Evolutionary conservation across 768 basidiomycete genomes (phyloP).

Genomic region (Agrocybe praecox): DNA sequence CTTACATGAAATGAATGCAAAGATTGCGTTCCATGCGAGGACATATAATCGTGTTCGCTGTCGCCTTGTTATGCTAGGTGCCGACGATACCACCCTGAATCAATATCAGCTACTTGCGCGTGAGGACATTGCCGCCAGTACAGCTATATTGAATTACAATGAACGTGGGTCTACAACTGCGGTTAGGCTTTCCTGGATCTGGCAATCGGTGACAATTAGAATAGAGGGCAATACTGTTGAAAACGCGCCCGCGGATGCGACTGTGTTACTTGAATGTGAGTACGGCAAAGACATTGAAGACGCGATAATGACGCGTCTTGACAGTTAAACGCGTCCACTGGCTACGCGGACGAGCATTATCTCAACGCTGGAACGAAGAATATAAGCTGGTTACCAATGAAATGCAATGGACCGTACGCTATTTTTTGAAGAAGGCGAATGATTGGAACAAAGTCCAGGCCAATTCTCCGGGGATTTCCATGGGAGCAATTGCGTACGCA

Average conservation of each 20-base stretch:
- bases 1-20: neutral
- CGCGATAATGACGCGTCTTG: no score
- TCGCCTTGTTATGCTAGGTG: neutral
- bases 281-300: no score
- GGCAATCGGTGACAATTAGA: neutral
- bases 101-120: neutral
- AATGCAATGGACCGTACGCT: no score
- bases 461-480: no score
- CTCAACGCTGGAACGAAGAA: no score
- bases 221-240: neutral
- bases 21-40: neutral
- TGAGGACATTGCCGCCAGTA: neutral
- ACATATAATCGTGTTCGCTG: neutral
- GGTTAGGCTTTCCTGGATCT: neutral
- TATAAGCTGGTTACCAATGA: no score
- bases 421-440: no score
- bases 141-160: neutral
- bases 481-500: no score
- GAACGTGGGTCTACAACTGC: neutral
- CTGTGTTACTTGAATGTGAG: neutral
- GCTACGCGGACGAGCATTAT: no score
- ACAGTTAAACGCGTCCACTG: no score
- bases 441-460: no score
- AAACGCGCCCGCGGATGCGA: neutral
- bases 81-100: neutral